Percentiles rank a stretch among this genome's conserved stretches.
Evolutionary conservation across 2,329 filamentous ascomycete species (phyloP).

Genomic region (Spiromastix sp.): DNA sequence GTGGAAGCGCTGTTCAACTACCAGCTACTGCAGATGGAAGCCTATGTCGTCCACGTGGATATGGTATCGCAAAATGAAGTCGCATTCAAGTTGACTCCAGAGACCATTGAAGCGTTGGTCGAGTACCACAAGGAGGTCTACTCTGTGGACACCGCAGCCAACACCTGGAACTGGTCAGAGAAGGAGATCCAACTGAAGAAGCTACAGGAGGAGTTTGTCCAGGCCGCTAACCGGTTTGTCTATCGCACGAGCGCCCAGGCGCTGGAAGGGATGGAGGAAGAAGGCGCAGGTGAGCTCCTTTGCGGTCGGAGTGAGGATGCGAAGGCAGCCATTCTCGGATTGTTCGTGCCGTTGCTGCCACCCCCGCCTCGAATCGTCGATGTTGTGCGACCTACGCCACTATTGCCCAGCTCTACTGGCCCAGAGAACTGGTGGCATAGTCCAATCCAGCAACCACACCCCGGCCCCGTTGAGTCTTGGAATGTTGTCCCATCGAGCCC

Average conservation of each 20-base stretch:
- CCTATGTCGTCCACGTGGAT: constrained; percentile 97
- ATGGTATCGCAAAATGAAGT: constrained; percentile 98
- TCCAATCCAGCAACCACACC: constrained; percentile 53
- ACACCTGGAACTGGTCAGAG: constrained; percentile 88
- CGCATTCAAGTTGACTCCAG: constrained; percentile 90
- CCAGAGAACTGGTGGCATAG: constrained; percentile 74
- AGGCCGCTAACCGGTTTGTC: constrained; percentile 95
- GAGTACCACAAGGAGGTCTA: constrained; percentile 96
- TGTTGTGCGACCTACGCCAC: constrained; percentile 72
- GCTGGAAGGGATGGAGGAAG: constrained; percentile 91
- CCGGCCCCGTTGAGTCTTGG: constrained; percentile 74
- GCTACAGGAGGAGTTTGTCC: constrained; percentile 90
- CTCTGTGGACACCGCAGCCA: constrained; percentile 79
- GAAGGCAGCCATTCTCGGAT: constrained; percentile 70
- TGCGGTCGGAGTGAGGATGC: constrained; percentile 88
- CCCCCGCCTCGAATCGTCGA: constrained; percentile 84
- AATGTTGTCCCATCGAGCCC: constrained; percentile 83
- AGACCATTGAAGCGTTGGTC: constrained; percentile 86
- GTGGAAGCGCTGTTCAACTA: constrained; percentile 87
- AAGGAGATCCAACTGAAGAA: constrained; percentile 96
- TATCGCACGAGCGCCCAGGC: constrained; percentile 81
- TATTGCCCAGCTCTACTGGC: constrained; percentile 72
- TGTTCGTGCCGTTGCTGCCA: constrained; percentile 77
- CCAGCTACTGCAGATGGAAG: constrained; percentile 85
- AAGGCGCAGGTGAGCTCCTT: constrained; percentile 86